Evolutionary conservation across 495 filamentous ascomycete species (phyloP), one percentile per base, ranked within the genome.

Genomic region (Cladorrhinum samala): DNA sequence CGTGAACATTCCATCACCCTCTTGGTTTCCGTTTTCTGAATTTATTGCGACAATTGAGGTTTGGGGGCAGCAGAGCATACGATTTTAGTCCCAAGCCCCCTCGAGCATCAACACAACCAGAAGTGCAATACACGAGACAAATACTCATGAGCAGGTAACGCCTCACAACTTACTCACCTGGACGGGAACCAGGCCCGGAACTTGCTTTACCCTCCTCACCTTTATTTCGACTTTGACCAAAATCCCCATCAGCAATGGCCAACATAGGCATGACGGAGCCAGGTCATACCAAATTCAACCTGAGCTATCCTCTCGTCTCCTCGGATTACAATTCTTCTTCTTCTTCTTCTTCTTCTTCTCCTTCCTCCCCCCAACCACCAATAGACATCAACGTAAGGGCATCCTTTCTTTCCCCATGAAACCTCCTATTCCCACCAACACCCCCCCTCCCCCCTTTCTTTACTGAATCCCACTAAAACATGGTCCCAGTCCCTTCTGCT

Each of bases 271-370:
- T 53, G 9, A 55, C 42, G 13, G 62, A 62, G 18, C 42, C 50
- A n/a, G 59, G 40, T 9, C 53, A 60, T 17, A 58, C 59, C 41
- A 62, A 56, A 33, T 62, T 62, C 58, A 66, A 66, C 58, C 54
- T 66, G 53, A 61, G 42, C 20, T 63, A 60, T 23, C 55, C 62
- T 11, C 44, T 46, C 5, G 14, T 46, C 9, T 58, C 57, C 2
- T 63, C 54, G 21, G 59, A 50, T 19, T 39, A 23, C 47, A 20
- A 20, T 1, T 33, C 30, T 23, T 17, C 9, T 19, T 21, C 18
- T 21, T 18, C 25, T 36, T 25, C 19, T 6, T 13, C n/a, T 37
- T 41, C 17, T 9, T n/a, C 4, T 18, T n/a, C 39, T 14, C 11
- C 39, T n/a, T 41, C 13, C 11, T n/a, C n/a, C n/a, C n/a, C n/a